Evolutionary conservation across 345 rosid genomes (phyloP).

Genomic region (Populus ilicifolia): DNA sequence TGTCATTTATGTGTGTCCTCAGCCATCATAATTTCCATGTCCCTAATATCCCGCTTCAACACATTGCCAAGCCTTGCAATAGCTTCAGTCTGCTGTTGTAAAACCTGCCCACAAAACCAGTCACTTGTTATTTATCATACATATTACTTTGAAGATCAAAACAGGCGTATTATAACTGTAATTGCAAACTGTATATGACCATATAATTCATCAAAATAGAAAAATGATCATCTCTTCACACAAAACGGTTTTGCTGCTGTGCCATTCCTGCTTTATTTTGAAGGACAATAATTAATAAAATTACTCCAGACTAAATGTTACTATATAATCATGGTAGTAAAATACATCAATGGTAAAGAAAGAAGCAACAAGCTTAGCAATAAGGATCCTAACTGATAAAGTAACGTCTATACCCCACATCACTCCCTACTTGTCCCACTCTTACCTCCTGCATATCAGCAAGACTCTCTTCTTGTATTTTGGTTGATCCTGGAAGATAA

Average conservation of each 20-base stretch:
- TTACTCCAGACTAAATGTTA: not conserved
- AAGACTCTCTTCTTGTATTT: conserved; percentile 91
- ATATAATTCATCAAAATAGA: not conserved
- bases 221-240: not conserved
- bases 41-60: conserved; percentile 75
- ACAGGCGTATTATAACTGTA: not conserved
- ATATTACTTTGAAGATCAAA: not conserved
- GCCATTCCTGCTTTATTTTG: not conserved
- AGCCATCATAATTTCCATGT: conserved; percentile 81
- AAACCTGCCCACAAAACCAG: conserved; percentile 31
- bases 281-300: not conserved
- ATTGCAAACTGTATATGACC: not conserved
- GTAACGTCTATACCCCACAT: not conserved
- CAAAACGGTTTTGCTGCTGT: not conserved
- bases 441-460: conserved; percentile 93
- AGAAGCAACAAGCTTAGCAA: not conserved
- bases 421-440: not conserved
- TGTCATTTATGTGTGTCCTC: conserved; percentile 64
- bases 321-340: not conserved
- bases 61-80: conserved; percentile 76
- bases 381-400: no score
- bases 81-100: conserved; percentile 92
- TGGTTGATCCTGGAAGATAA: conserved; percentile 88
- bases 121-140: not conserved
- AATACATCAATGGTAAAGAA: not conserved